Evolutionary conservation across 164 flowering plant genomes (phyloP).

Genomic region (Tetracentron sinense): DNA sequence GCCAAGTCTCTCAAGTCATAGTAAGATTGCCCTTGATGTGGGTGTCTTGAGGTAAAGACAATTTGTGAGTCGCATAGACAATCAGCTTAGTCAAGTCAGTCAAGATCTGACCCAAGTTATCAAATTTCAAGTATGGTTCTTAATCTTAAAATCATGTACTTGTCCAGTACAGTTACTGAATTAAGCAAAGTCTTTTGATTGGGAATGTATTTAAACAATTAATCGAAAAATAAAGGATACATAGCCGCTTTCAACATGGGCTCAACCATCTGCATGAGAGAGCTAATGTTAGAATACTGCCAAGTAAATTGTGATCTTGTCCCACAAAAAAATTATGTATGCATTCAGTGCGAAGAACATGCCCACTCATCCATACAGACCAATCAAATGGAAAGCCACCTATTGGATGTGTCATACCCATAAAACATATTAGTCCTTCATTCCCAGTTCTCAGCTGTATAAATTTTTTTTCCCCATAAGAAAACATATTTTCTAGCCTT

Average conservation of each 20-base stretch:
- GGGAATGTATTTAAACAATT: not conserved
- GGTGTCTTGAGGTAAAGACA: too few species aligned
- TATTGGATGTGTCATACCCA: not conserved
- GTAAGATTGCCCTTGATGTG: too few species aligned
- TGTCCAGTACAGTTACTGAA: not conserved
- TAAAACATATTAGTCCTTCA: not conserved
- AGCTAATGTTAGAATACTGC: not conserved
- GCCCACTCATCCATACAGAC: not conserved
- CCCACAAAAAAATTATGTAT: not conserved
- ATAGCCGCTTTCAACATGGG: constrained; percentile 77
- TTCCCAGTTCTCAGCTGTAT: too few species aligned
- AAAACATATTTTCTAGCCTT: too few species aligned
- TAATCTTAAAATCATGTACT: not conserved
- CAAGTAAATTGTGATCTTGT: not conserved
- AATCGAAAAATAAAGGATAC: constrained; percentile 52
- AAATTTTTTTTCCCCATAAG: too few species aligned
- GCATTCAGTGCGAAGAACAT: not conserved
- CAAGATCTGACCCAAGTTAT: not conserved
- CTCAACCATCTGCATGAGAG: constrained; percentile 68
- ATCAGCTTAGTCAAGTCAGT: not conserved
- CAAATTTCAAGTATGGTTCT: not conserved
- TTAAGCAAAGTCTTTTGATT: too few species aligned
- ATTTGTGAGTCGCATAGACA: not conserved
- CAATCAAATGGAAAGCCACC: not conserved
- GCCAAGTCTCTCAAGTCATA: not conserved